These are phyloP conservation scores for Chrysoporthe puriensis DNA, from an alignment of 2,329 filamentous ascomycete genomes.

Conservation along the genomic window DNA sequence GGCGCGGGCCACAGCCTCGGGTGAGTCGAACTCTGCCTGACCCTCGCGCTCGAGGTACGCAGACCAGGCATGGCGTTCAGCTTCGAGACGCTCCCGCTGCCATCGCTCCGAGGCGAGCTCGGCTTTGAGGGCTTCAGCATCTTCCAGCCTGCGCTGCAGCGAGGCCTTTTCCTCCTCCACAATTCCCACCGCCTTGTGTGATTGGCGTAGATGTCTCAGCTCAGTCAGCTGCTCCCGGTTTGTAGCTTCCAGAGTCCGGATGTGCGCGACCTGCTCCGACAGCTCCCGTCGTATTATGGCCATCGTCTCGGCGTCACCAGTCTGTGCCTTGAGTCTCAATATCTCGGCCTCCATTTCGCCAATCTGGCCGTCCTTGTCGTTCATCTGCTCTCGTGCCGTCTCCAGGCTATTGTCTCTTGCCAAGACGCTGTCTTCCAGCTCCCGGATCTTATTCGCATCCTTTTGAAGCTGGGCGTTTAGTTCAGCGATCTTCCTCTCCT, in stretches of 20 bases:
- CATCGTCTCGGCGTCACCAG: slow-evolving; percentile 84
- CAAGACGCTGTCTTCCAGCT: slow-evolving; percentile 62
- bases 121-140: slow-evolving; percentile 72
- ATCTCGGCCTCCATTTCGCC: slow-evolving; percentile 82
- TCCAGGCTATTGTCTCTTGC: slow-evolving; percentile 60
- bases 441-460: slow-evolving; percentile 54
- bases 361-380: slow-evolving; percentile 70
- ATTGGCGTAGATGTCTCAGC: slow-evolving; percentile 77
- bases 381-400: slow-evolving; percentile 67
- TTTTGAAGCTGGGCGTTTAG: slow-evolving; percentile 56
- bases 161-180: slow-evolving; percentile 93
- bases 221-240: slow-evolving; percentile 81
- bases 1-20: slow-evolving; percentile 83
- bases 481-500: slow-evolving; percentile 58
- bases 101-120: slow-evolving; percentile 80
- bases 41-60: slow-evolving; percentile 77
- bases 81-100: slow-evolving; percentile 84
- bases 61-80: slow-evolving; percentile 86
- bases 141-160: slow-evolving; percentile 75
- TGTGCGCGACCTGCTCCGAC: slow-evolving; percentile 89
- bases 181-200: slow-evolving; percentile 86
- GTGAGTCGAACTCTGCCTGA: slow-evolving; percentile 80
- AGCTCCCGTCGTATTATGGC: slow-evolving; percentile 85
- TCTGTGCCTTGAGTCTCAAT: slow-evolving; percentile 80
- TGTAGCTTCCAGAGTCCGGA: slow-evolving; percentile 77